A percentile compares a stretch with the other conserved stretches of the same genome.
phyloP scores from a whole-genome alignment of 2,329 filamentous ascomycete species.

The Pyrenochaeta sp. region DNA sequence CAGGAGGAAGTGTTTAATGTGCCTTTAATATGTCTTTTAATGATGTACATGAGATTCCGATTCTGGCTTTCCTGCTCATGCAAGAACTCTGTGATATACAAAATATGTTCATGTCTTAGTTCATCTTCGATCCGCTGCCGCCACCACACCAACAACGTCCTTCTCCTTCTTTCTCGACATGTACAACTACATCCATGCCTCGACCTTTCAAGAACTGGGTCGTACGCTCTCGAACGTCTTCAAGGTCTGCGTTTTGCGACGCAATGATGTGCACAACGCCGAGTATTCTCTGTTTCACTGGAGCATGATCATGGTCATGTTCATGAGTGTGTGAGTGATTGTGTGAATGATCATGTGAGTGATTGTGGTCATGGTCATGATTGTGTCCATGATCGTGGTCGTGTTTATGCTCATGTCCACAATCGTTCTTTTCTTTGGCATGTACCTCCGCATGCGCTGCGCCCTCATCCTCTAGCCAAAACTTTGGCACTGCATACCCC shows the following conservation, averaged over 20 bases:
- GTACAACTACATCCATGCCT: conserved; percentile 82
- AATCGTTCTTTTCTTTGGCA: conserved; percentile 49
- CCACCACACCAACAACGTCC: conserved; percentile 69
- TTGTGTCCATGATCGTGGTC: conserved; percentile 40
- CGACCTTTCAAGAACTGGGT: conserved; percentile 73
- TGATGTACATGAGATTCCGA: not conserved
- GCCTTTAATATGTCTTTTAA: not conserved
- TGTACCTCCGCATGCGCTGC: conserved; percentile 52
- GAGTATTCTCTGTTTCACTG: conserved; percentile 63
- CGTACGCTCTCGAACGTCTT: conserved; percentile 85
- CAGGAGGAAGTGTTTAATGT: not conserved
- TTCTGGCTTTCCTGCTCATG: not conserved
- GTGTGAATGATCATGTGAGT: conserved; percentile 45
- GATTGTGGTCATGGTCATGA: conserved; percentile 47
- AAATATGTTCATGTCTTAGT: conserved; percentile 4
- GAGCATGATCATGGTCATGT: conserved; percentile 44
- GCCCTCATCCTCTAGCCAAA: conserved; percentile 83
- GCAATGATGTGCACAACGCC: conserved; percentile 90
- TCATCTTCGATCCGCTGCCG: conserved; percentile 52
- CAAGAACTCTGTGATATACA: not conserved
- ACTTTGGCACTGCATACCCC: conserved; percentile 85
- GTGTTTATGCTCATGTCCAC: conserved; percentile 34
- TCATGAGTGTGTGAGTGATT: conserved; percentile 25
- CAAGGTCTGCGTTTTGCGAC: conserved; percentile 73
- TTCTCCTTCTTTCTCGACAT: conserved; percentile 87